phyloP scores from a whole-genome alignment of 345 rosid genomes.

The Trapa incisa region DNA sequence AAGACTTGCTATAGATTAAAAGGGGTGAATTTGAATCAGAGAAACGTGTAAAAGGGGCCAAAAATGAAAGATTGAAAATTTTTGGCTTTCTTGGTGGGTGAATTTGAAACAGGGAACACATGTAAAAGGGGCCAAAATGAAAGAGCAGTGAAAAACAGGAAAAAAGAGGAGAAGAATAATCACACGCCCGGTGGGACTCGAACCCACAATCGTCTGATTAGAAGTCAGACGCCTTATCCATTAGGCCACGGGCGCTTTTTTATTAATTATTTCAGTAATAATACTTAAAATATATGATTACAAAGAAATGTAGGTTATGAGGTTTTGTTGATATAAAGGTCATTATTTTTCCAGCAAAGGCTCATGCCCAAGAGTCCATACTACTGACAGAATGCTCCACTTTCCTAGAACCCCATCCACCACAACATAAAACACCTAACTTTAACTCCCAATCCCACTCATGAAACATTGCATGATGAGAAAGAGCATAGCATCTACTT shows the following conservation, averaged over 20 bases:
- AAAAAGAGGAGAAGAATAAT: no score
- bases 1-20: no score
- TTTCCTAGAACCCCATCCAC: neutral
- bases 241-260: slow-evolving; percentile 56
- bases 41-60: no score
- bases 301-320: no score
- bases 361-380: neutral
- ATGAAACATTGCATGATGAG: neutral
- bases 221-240: slow-evolving; percentile 41
- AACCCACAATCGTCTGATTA: slow-evolving; percentile 53
- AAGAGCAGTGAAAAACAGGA: neutral
- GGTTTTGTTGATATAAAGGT: neutral
- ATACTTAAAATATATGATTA: no score
- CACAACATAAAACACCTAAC: neutral
- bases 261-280: no score
- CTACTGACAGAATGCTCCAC: neutral
- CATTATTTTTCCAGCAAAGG: neutral
- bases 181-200: slow-evolving; percentile 56
- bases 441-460: neutral
- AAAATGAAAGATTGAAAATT: no score
- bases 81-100: no score
- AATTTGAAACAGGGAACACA: no score
- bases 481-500: neutral
- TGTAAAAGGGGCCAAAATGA: no score
- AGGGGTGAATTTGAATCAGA: no score